These are phyloP conservation scores for Lichtheimia hyalospora DNA, from an alignment of 371 early-diverging fungal genomes.

Conservation along the genomic window DNA sequence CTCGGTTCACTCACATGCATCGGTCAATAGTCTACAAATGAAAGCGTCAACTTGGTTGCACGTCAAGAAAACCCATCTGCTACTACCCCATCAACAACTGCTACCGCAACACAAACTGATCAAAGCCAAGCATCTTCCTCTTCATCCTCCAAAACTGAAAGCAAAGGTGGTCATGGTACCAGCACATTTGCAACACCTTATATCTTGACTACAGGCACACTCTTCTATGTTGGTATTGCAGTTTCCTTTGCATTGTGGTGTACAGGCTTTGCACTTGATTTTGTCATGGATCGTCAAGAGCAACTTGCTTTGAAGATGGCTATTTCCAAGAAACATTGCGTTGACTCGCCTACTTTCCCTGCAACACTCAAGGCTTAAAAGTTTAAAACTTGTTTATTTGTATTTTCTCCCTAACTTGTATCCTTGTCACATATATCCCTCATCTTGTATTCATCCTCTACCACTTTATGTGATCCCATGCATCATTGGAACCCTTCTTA, in stretches of 20 bases:
- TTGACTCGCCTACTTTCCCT: not conserved
- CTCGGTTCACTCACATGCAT: too few relatives aligned
- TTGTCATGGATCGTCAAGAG: slow-evolving; percentile 19
- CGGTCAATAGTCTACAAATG: too few relatives aligned
- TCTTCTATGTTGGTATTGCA: slow-evolving; percentile 26
- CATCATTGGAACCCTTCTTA: too few relatives aligned
- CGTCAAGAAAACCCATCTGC: too few relatives aligned
- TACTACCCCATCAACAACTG: too few relatives aligned
- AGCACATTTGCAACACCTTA: not conserved
- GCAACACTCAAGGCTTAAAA: not conserved
- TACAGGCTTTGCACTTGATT: slow-evolving; percentile 26
- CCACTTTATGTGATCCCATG: not conserved
- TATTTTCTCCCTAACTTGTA: not conserved
- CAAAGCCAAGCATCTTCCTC: not conserved
- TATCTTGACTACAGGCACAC: slow-evolving; percentile 16
- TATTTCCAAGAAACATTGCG: slow-evolving; percentile 5
- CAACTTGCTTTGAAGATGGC: slow-evolving; percentile 6
- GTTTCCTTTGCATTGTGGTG: slow-evolving; percentile 27
- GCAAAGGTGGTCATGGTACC: not conserved
- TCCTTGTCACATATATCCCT: not conserved
- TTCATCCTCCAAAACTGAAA: not conserved
- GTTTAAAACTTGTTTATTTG: not conserved
- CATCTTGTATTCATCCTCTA: not conserved
- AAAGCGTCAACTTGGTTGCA: too few relatives aligned
- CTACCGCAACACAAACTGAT: too few relatives aligned